Percentiles rank a stretch among this genome's conserved stretches.
Evolutionary conservation across 2,329 filamentous ascomycete genomes (phyloP).

Genomic region (Arachnopeziza araneosa): DNA sequence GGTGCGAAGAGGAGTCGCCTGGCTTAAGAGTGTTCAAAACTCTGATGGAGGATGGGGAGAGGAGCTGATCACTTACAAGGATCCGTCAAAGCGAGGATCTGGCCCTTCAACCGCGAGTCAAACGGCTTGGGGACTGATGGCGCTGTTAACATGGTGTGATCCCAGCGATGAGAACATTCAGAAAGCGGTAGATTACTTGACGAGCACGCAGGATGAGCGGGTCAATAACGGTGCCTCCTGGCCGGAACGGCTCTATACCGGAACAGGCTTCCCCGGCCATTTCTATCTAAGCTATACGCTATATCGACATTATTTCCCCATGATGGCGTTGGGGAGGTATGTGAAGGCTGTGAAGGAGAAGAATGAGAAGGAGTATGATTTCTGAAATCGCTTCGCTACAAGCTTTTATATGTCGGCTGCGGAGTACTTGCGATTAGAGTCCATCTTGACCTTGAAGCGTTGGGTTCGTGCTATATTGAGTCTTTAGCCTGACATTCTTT

Average conservation of each 20-base stretch:
- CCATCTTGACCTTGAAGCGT: too few species aligned
- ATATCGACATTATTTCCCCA: slow-evolving; percentile 4
- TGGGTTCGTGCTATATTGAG: too few species aligned
- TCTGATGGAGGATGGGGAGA: slow-evolving; percentile 8
- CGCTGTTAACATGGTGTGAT: neutral
- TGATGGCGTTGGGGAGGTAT: slow-evolving; percentile 5
- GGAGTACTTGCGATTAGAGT: too few species aligned
- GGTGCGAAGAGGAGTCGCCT: neutral
- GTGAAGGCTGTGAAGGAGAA: too few species aligned
- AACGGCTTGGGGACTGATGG: slow-evolving; percentile 7
- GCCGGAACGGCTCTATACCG: slow-evolving; percentile 2
- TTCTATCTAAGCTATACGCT: slow-evolving; percentile 4
- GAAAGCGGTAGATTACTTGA: neutral
- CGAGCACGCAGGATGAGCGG: neutral
- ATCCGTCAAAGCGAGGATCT: neutral
- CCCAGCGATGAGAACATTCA: neutral
- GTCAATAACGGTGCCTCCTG: neutral
- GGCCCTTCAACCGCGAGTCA: slow-evolving; percentile 1
- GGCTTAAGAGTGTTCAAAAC: slow-evolving; percentile 5
- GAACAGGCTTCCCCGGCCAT: slow-evolving; percentile 3
- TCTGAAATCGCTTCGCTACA: too few species aligned
- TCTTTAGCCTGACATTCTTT: too few species aligned
- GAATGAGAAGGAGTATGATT: too few species aligned
- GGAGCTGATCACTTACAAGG: slow-evolving; percentile 1
- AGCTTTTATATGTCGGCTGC: too few species aligned